These are phyloP conservation scores for Myriosclerotinia duriaeana DNA, from an alignment of 2,329 filamentous ascomycete species.

Conservation along the genomic window DNA sequence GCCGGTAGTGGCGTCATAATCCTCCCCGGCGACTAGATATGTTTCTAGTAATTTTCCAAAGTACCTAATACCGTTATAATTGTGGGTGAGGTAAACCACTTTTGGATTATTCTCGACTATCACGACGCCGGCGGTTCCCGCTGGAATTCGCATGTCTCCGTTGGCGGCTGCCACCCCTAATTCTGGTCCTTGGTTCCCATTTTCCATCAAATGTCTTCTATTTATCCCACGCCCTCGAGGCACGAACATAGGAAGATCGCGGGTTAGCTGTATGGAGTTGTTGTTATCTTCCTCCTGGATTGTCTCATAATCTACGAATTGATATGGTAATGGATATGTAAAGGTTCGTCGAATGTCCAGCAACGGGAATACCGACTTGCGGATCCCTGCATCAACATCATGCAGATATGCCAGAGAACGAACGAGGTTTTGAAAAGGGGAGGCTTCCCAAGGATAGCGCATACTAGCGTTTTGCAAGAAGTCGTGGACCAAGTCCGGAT, in stretches of 20 bases:
- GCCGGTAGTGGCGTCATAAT: conserved; percentile 47
- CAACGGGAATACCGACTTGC: conserved; percentile 48
- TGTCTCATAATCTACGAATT: conserved; percentile 73
- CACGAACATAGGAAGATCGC: conserved; percentile 63
- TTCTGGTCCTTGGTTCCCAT: conserved; percentile 26
- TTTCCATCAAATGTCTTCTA: conserved; percentile 8
- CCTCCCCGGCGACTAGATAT: conserved; percentile 56
- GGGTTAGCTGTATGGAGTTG: conserved; percentile 70
- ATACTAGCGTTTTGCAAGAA: conserved; percentile 65
- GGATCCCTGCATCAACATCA: conserved; percentile 39
- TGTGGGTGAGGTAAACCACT: conserved; percentile 70
- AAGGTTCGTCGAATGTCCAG: conserved; percentile 68
- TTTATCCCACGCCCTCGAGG: conserved; percentile 36
- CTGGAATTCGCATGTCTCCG: conserved; percentile 60
- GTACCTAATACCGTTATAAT: conserved; percentile 77
- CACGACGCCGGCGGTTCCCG: conserved; percentile 67
- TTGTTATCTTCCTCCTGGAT: conserved; percentile 83
- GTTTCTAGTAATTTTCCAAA: conserved; percentile 74
- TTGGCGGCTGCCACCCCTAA: conserved; percentile 38
- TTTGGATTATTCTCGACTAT: conserved; percentile 75
- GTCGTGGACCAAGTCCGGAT: conserved; percentile 43
- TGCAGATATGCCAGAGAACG: conserved; percentile 60
- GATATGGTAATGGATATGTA: conserved; percentile 71
- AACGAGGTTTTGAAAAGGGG: conserved; percentile 73
- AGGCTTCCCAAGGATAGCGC: conserved; percentile 82